A percentile compares a stretch with the other conserved stretches of the same genome.
These are phyloP conservation scores for Ophiosphaerella herpotricha DNA, from an alignment of 2,329 filamentous ascomycete species.

Conservation along the genomic window DNA sequence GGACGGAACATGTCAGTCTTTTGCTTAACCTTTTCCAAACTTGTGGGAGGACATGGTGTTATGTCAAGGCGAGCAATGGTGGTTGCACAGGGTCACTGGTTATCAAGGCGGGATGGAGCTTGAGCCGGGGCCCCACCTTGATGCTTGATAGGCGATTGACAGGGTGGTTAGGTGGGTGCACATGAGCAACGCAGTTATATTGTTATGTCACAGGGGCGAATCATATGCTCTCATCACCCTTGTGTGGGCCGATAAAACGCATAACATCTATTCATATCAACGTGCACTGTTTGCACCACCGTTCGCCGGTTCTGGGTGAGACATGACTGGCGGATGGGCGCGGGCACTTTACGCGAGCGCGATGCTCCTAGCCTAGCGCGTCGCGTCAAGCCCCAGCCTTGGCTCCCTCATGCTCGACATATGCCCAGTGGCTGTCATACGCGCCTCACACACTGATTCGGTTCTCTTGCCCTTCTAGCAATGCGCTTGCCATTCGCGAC, in stretches of 20 bases:
- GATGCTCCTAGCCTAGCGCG: conserved; percentile 9
- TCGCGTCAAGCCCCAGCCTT: conserved; percentile 19
- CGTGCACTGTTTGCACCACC: too few species aligned
- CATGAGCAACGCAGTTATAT: not conserved
- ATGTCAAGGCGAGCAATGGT: not conserved
- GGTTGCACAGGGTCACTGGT: not conserved
- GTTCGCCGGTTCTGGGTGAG: too few species aligned
- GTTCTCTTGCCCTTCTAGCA: conserved; percentile 15
- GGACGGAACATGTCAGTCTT: not conserved
- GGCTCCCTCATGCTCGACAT: not conserved
- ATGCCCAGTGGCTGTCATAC: not conserved
- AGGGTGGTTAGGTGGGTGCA: not conserved
- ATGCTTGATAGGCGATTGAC: conserved; percentile 1
- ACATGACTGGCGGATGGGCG: not conserved
- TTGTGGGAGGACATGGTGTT: conserved; percentile 13
- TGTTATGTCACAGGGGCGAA: too few species aligned
- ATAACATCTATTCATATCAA: too few species aligned
- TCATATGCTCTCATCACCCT: too few species aligned
- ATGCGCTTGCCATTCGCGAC: conserved; percentile 29
- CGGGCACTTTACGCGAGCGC: conserved; percentile 20
- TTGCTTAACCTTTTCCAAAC: conserved; percentile 24
- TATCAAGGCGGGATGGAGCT: conserved; percentile 5
- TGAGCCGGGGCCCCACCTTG: conserved; percentile 8
- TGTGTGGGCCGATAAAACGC: too few species aligned
- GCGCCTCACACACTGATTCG: conserved; percentile 10